Evolutionary conservation across 2,329 filamentous ascomycete species (phyloP).

Genomic region (Microsporum ferrugineum): DNA sequence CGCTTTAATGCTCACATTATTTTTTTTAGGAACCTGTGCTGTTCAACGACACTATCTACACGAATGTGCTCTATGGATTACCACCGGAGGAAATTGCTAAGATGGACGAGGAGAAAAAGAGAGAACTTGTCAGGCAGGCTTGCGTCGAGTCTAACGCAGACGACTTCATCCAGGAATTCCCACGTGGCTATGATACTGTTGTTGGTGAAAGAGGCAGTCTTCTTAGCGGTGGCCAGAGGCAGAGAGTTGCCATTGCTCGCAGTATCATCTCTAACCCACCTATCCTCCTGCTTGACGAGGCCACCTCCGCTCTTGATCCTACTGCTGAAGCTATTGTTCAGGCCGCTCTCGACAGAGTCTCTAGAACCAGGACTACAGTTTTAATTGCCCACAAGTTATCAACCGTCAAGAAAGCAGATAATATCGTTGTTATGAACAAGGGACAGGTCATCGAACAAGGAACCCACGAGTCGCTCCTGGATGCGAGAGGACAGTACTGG

Average conservation of each 20-base stretch:
- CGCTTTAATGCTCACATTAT: conserved; percentile 4
- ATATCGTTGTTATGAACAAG: conserved; percentile 75
- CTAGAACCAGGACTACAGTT: conserved; percentile 70
- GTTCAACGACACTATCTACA: conserved; percentile 68
- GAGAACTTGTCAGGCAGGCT: conserved; percentile 56
- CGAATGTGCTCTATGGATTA: conserved; percentile 69
- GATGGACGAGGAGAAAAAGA: conserved; percentile 51
- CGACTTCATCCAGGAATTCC: conserved; percentile 65
- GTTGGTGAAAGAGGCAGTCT: conserved; percentile 80
- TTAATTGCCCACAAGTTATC: conserved; percentile 79
- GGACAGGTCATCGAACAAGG: conserved; percentile 81
- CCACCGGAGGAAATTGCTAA: conserved; percentile 62
- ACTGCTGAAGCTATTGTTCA: conserved; percentile 80
- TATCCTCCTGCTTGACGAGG: conserved; percentile 76
- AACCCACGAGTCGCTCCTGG: conserved; percentile 62
- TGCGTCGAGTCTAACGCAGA: conserved; percentile 79
- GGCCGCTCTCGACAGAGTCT: conserved; percentile 67
- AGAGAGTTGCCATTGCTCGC: conserved; percentile 76
- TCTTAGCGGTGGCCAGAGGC: conserved; percentile 79
- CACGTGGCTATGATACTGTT: conserved; percentile 74
- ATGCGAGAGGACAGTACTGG: conserved; percentile 57
- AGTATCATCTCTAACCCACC: conserved; percentile 76
- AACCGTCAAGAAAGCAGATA: conserved; percentile 76
- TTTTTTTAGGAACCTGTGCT: conserved; percentile 64
- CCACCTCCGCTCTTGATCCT: conserved; percentile 74